These are phyloP conservation scores for Myriosclerotinia duriaeana DNA, from an alignment of 2,329 filamentous ascomycete genomes.

Conservation along the genomic window DNA sequence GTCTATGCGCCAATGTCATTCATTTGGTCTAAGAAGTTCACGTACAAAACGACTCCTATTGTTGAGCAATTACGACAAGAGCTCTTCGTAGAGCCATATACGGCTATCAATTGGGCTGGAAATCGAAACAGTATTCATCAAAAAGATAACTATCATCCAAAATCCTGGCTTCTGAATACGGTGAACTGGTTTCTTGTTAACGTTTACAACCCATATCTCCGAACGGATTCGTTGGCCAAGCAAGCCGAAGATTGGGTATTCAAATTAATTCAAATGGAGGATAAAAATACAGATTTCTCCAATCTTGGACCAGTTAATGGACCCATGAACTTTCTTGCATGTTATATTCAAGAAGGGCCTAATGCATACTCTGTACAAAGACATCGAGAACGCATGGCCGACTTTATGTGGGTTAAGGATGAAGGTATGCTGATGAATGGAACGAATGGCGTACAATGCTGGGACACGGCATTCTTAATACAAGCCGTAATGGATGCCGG, in stretches of 20 bases:
- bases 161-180: conserved; percentile 76
- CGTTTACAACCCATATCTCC: conserved; percentile 77
- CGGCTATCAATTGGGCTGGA: conserved; percentile 70
- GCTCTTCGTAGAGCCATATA: conserved; percentile 76
- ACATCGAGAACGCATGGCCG: conserved; percentile 77
- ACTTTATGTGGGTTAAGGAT: conserved; percentile 87
- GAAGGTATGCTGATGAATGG: conserved; percentile 95
- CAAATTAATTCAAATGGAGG: conserved; percentile 84
- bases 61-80: conserved; percentile 74
- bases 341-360: conserved; percentile 81
- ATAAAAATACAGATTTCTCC: conserved; percentile 86
- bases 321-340: conserved; percentile 84
- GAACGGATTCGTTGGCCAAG: conserved; percentile 62
- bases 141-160: conserved; percentile 89
- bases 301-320: conserved; percentile 86
- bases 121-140: conserved; percentile 81
- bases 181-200: conserved; percentile 77
- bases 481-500: conserved; percentile 79
- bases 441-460: conserved; percentile 96
- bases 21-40: conserved; percentile 81
- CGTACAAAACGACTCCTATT: conserved; percentile 71
- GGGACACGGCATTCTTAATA: conserved; percentile 91
- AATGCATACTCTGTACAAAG: conserved; percentile 68
- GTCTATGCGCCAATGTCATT: conserved; percentile 94
- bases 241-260: conserved; percentile 79